phyloP scores from a whole-genome alignment of 768 basidiomycete genomes.

The Pleurotus salmoneostramineus region DNA sequence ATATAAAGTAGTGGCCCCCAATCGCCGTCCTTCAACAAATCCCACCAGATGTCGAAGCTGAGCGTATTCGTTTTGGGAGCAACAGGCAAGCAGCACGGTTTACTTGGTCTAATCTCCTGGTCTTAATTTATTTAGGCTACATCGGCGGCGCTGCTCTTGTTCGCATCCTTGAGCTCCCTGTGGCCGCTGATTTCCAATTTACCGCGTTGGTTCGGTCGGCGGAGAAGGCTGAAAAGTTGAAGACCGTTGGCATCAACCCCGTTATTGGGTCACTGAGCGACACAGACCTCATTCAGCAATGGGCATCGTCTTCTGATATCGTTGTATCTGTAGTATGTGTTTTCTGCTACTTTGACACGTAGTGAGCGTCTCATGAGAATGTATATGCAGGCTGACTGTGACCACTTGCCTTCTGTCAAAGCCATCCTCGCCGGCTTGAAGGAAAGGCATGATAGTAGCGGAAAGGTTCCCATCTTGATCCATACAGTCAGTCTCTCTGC shows the following conservation, averaged over 20 bases:
- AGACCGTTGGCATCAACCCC: conserved; percentile 18
- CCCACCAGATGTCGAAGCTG: background rate
- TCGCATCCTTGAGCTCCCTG: conserved; percentile 22
- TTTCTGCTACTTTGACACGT: background rate
- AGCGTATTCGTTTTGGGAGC: background rate
- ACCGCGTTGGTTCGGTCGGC: conserved; percentile 22
- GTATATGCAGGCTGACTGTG: conserved; percentile 36
- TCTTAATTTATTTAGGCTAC: conserved; percentile 20
- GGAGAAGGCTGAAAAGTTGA: conserved; percentile 22
- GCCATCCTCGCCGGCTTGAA: conserved; percentile 44
- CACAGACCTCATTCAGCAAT: conserved; percentile 19
- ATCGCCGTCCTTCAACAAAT: background rate
- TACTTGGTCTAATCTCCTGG: background rate
- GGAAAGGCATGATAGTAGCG: conserved; percentile 26
- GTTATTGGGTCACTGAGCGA: conserved; percentile 28
- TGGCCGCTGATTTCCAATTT: conserved; percentile 17
- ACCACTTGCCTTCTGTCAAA: conserved; percentile 28
- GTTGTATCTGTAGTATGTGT: conserved; percentile 24
- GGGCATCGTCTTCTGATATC: conserved; percentile 25
- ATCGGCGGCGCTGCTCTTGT: conserved; percentile 26
- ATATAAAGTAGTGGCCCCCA: too few species aligned
- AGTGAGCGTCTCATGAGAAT: too few species aligned
- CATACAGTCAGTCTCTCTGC: conserved; percentile 38
- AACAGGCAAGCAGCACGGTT: background rate
- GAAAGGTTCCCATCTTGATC: conserved; percentile 35